A percentile compares a stretch with the other conserved stretches of the same genome.
Conservation (phyloP, 208 protist species). For the Leptomonas pyrrhocoris region DNA sequence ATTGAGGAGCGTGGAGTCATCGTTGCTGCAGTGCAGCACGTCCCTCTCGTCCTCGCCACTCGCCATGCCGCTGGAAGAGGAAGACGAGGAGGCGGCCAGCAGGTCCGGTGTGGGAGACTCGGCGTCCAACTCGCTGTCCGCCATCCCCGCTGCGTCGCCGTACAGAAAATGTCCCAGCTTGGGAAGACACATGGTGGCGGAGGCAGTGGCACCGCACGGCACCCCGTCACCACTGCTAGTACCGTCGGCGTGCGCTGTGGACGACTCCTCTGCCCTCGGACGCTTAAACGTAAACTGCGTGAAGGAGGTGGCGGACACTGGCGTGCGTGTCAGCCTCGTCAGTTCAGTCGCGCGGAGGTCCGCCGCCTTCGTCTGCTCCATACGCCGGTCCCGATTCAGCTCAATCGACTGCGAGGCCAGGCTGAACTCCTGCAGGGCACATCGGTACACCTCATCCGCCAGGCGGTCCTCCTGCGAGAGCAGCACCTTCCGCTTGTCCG, state of each 20-base stretch:
- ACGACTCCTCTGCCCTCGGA: slow-evolving; percentile 2
- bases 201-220: background rate
- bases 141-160: slow-evolving; percentile 2
- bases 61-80: background rate
- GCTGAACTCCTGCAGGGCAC: slow-evolving; percentile 58
- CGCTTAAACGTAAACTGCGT: slow-evolving; percentile 64
- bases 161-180: slow-evolving; percentile 55
- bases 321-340: slow-evolving; percentile 47
- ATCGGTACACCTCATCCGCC: slow-evolving; percentile 44
- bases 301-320: slow-evolving; percentile 73
- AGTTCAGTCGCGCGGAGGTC: slow-evolving; percentile 38
- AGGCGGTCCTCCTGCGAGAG: slow-evolving; percentile 51
- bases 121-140: background rate
- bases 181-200: slow-evolving; percentile 33
- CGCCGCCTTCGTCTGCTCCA: slow-evolving; percentile 38
- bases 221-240: background rate
- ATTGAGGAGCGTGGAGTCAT: background rate
- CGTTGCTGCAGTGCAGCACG: background rate
- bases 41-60: background rate
- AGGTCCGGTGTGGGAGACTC: background rate
- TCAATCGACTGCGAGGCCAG: slow-evolving; percentile 36
- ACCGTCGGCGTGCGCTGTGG: background rate
- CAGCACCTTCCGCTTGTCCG: slow-evolving; percentile 77
- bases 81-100: slow-evolving; percentile 4
- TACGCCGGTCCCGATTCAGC: slow-evolving; percentile 43